Percentiles rank a stretch among this genome's conserved stretches.
Evolutionary conservation across 768 basidiomycete genomes (phyloP).

Genomic region (Vararia minispora): DNA sequence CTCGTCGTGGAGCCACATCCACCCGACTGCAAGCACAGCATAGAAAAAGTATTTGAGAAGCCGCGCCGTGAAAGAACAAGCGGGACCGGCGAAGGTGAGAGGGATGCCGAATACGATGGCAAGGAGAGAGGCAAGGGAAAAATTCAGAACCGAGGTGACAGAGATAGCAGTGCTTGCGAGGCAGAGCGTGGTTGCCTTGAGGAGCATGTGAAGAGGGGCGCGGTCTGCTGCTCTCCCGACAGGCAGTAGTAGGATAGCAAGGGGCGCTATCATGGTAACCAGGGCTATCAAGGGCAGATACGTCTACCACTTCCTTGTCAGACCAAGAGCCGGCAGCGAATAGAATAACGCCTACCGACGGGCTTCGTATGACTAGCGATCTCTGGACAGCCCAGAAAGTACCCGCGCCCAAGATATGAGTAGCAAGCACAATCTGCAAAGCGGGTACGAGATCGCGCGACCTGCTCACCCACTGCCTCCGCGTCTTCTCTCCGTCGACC

Average conservation of each 20-base stretch:
- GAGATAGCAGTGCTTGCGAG: slow-evolving; percentile 80
- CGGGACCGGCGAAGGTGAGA: slow-evolving; percentile 34
- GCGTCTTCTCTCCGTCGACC: background rate
- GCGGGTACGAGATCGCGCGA: slow-evolving; percentile 43
- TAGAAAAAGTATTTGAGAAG: slow-evolving; percentile 29
- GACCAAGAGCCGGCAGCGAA: background rate
- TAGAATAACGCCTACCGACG: slow-evolving; percentile 24
- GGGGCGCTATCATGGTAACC: slow-evolving; percentile 23
- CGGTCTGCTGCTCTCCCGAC: slow-evolving; percentile 13
- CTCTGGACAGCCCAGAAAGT: slow-evolving; percentile 39
- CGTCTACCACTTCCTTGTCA: slow-evolving; percentile 1
- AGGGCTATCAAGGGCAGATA: background rate
- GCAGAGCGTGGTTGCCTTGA: slow-evolving; percentile 73
- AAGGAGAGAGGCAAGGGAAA: slow-evolving; percentile 73
- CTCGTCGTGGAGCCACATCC: slow-evolving; percentile 41
- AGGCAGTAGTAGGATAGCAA: slow-evolving; percentile 21
- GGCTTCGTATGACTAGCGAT: slow-evolving; percentile 30
- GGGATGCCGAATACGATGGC: slow-evolving; percentile 57
- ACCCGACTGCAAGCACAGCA: slow-evolving; percentile 40
- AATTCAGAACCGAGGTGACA: slow-evolving; percentile 82
- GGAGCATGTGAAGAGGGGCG: slow-evolving; percentile 32
- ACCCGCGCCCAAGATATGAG: slow-evolving; percentile 42
- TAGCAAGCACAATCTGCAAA: slow-evolving; percentile 40
- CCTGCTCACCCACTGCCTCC: slow-evolving; percentile 31
- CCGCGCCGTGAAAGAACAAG: slow-evolving; percentile 16